A percentile compares a stretch with the other conserved stretches of the same genome.
phyloP scores from a whole-genome alignment of 2,329 filamentous ascomycete genomes.

The Neonectria sp. region DNA sequence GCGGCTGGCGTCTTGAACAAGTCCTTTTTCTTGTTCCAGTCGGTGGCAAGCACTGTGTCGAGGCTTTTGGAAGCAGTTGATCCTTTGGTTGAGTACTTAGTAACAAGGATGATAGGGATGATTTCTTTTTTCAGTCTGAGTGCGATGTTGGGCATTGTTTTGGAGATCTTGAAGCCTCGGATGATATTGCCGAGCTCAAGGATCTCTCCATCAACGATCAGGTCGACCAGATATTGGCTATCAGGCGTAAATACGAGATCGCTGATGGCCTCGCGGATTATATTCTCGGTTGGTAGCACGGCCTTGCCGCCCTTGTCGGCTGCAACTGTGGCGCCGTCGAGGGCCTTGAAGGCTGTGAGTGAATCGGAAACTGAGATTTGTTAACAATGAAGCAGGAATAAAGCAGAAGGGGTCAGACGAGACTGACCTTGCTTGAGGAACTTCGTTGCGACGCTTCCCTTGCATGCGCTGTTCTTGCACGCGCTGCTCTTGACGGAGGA shows the following conservation, averaged over 20 bases:
- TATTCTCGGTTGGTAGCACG: neutral
- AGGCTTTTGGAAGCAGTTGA: conserved; percentile 13
- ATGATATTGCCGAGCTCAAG: conserved; percentile 27
- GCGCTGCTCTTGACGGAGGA: conserved; percentile 18
- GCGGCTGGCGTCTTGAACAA: conserved; percentile 27
- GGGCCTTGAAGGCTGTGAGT: conserved; percentile 26
- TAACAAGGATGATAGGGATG: conserved; percentile 23
- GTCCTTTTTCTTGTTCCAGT: conserved; percentile 38
- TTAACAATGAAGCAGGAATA: neutral
- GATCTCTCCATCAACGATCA: neutral
- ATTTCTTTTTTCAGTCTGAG: conserved; percentile 28
- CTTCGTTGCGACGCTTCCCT: conserved; percentile 31
- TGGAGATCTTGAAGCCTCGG: conserved; percentile 26
- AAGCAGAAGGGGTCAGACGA: fast-evolving
- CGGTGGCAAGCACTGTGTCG: conserved; percentile 26
- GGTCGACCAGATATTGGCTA: neutral
- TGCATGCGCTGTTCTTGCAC: conserved; percentile 31
- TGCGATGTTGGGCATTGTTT: conserved; percentile 25
- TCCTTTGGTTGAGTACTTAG: conserved; percentile 22
- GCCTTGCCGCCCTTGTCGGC: neutral
- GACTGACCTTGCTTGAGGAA: conserved; percentile 31
- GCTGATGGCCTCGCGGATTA: neutral
- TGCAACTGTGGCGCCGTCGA: conserved; percentile 8
- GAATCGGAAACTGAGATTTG: conserved; percentile 10
- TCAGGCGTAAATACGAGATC: neutral